Base-by-base conservation (phyloP, 345 rosid species). In the Populus simonii region DNA sequence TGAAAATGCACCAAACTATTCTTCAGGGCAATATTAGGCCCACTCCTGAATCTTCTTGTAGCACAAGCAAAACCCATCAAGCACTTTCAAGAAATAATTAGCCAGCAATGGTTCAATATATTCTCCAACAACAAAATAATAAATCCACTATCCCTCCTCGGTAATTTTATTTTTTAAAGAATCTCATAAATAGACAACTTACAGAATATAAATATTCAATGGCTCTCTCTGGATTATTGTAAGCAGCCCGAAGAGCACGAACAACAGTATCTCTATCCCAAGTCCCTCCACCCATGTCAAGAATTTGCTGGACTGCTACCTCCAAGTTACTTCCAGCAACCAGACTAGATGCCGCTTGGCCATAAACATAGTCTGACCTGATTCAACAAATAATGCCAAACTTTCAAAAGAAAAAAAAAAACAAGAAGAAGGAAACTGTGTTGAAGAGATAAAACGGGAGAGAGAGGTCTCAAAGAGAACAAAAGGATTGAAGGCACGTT, bases 271-370 rank as follows among this genome's bases (percentile, higher is more conserved):
- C 97, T 81, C 96, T 92, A 74, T 92, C 95, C 98, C 98, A 93
- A 16, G 85, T 86, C 71, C 98, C 97, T 75, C 97, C 98, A 72
- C 98, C 99, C 93, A 96, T 91, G 80, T 93, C 98, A 84, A 96
- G 87, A 85, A 96, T 96, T 78, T 96, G 93, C 84, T 93, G 97
- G 77, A 96, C 83, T 66, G 91, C 71, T 78, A 90, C 93, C 81
- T 96, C 94, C 75, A 96, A 83, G 80, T 90, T 89, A 76, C 55
- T 92, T 78, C 96, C 99, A 16, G 94, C 97, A 45, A 94, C 96
- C 71, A 96, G 85, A 85, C 83, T 93, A 10, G 98, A 92, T 76
- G 99, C 97, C 57, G 97, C 98, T 82, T 88, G 91, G 75, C 91
- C 97, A 76, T 89, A 89, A 41, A 84, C 87, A 87, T 86, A 61